Evolutionary conservation across 2,329 filamentous ascomycete species (phyloP).

Genomic region (Mycosphaerella sp.): DNA sequence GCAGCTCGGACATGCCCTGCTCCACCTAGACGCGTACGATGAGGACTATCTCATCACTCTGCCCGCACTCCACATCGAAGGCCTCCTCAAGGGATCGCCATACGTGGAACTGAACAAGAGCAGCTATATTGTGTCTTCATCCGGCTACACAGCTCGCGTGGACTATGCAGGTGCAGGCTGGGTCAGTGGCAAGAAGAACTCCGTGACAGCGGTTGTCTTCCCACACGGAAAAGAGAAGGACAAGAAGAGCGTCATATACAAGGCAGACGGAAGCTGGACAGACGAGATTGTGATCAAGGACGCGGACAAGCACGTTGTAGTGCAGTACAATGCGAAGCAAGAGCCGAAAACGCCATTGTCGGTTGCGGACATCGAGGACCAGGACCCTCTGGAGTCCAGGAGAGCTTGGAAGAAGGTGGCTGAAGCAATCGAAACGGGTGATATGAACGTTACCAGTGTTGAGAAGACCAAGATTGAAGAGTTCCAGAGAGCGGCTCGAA

Average conservation of each 20-base stretch:
- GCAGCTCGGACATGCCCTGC: conserved; percentile 66
- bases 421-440: conserved; percentile 68
- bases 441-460: conserved; percentile 70
- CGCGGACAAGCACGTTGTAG: conserved; percentile 45
- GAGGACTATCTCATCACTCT: conserved; percentile 88
- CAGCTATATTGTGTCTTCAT: conserved; percentile 78
- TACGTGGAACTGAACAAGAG: conserved; percentile 85
- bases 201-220: conserved; percentile 69
- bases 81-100: conserved; percentile 75
- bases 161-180: conserved; percentile 93
- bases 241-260: conserved; percentile 60
- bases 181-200: conserved; percentile 94
- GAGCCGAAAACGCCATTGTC: conserved; percentile 57
- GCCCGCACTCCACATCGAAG: conserved; percentile 87
- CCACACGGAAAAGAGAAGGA: conserved; percentile 60
- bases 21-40: conserved; percentile 60
- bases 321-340: conserved; percentile 43
- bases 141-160: conserved; percentile 80
- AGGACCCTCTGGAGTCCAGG: conserved; percentile 81
- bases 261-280: conserved; percentile 85
- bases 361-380: conserved; percentile 65
- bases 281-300: conserved; percentile 73
- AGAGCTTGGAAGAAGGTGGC: conserved; percentile 85
- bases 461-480: conserved; percentile 91
- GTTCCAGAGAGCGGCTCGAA: conserved; percentile 70